Evolutionary conservation across 164 flowering plant species (phyloP).

Genomic region (Echeveria elegans): DNA sequence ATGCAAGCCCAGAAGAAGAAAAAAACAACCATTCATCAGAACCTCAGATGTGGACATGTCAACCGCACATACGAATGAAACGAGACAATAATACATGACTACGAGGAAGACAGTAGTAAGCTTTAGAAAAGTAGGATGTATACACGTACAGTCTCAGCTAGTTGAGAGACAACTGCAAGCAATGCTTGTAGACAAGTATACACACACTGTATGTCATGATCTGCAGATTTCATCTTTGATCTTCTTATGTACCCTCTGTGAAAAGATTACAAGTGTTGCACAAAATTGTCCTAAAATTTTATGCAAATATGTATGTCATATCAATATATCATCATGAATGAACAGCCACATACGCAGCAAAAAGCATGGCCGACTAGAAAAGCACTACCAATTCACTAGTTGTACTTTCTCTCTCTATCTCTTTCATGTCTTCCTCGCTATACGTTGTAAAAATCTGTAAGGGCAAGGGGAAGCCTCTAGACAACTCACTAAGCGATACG

Average conservation of each 20-base stretch:
- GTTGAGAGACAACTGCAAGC: neutral
- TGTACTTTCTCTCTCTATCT: too few relatives aligned
- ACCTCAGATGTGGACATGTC: neutral
- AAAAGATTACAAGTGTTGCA: constrained; percentile 2
- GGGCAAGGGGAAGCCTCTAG: too few relatives aligned
- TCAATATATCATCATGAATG: too few relatives aligned
- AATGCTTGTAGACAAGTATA: neutral
- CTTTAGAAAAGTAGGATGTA: neutral
- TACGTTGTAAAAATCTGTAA: too few relatives aligned
- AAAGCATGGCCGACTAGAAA: neutral
- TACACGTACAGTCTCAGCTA: neutral
- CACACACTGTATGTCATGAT: neutral
- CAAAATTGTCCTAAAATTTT: neutral
- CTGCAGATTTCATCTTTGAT: neutral
- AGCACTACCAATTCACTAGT: too few relatives aligned
- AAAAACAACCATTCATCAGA: neutral
- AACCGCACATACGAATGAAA: neutral
- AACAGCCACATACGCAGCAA: too few relatives aligned
- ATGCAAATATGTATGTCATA: neutral
- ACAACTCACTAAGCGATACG: too few relatives aligned
- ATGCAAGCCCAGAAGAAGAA: neutral
- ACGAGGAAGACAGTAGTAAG: neutral
- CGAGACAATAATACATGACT: neutral
- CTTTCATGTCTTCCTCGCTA: too few relatives aligned
- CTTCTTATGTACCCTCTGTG: neutral